phyloP scores from a whole-genome alignment of 2,329 filamentous ascomycete genomes.

The Aspergillus tanneri region DNA sequence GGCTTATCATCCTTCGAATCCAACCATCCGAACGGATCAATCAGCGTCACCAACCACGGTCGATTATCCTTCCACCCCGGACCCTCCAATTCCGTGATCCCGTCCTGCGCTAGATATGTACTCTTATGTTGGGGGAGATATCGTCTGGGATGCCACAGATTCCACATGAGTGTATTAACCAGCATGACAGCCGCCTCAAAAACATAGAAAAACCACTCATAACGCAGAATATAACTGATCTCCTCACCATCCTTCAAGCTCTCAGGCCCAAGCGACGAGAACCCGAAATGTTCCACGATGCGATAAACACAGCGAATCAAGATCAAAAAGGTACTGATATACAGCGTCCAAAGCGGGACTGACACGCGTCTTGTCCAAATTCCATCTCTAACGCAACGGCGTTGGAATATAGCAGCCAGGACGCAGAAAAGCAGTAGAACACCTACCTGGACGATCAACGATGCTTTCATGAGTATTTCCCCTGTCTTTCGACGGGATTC shows the following conservation, averaged over 20 bases:
- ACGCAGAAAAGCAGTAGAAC: constrained; percentile 20
- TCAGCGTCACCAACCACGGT: constrained; percentile 43
- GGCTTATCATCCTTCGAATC: constrained; percentile 1
- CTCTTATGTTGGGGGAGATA: constrained; percentile 52
- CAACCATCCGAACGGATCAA: constrained; percentile 41
- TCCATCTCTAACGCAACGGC: constrained; percentile 11
- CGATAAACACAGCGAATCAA: constrained; percentile 55
- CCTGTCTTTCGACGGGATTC: constrained; percentile 51
- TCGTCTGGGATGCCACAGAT: constrained; percentile 52
- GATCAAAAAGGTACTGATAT: constrained; percentile 52
- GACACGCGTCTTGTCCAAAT: constrained; percentile 30
- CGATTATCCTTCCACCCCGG: constrained; percentile 52
- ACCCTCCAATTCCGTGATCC: constrained; percentile 36
- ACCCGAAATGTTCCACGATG: constrained; percentile 56
- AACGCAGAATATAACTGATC: constrained; percentile 51
- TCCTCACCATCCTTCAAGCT: constrained; percentile 23
- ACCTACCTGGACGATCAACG: constrained; percentile 36
- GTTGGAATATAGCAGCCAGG: constrained; percentile 19
- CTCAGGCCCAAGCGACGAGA: constrained; percentile 41
- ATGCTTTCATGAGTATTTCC: constrained; percentile 51
- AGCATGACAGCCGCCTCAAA: constrained; percentile 59
- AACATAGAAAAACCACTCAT: constrained; percentile 61
- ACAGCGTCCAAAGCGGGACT: constrained; percentile 50
- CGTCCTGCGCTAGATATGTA: constrained; percentile 52
- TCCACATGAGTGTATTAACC: constrained; percentile 52